Evolutionary conservation across 495 filamentous ascomycete species (phyloP).

Genomic region (Penicillium simplicissimum): DNA sequence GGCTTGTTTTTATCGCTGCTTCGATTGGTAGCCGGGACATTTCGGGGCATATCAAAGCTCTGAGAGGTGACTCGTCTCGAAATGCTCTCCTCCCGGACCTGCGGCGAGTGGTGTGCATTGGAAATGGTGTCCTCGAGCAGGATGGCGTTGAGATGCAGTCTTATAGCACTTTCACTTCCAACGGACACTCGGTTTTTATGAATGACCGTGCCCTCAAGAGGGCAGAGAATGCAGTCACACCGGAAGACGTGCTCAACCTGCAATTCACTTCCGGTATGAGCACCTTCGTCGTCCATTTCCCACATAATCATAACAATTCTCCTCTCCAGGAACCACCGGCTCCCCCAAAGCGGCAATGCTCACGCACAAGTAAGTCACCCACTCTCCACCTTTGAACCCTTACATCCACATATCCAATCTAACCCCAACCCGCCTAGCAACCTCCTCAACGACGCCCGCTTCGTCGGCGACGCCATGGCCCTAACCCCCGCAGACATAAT

Average conservation of each 20-base stretch:
- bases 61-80: not conserved
- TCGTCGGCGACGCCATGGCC: slow-evolving; percentile 72
- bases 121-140: not conserved
- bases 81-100: slow-evolving; percentile 17
- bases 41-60: slow-evolving; percentile 9
- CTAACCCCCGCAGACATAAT: slow-evolving; percentile 65
- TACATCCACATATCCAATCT: not conserved
- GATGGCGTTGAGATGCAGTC: slow-evolving; percentile 15
- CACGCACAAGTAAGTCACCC: slow-evolving; percentile 56
- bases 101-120: slow-evolving; percentile 16
- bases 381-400: too few species aligned
- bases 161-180: slow-evolving; percentile 18
- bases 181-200: slow-evolving; percentile 6
- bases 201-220: slow-evolving; percentile 8
- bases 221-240: slow-evolving; percentile 36
- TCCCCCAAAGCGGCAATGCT: slow-evolving; percentile 83
- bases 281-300: not conserved
- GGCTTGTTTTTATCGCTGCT: slow-evolving; percentile 19
- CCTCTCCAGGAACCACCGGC: slow-evolving; percentile 62
- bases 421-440: slow-evolving; percentile 36
- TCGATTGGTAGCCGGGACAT: slow-evolving; percentile 16
- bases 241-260: slow-evolving; percentile 75
- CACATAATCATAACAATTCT: not conserved
- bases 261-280: slow-evolving; percentile 76
- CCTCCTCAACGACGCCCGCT: slow-evolving; percentile 78